Conservation (phyloP, 2,329 filamentous ascomycete species). For the Xylaria sp. region DNA sequence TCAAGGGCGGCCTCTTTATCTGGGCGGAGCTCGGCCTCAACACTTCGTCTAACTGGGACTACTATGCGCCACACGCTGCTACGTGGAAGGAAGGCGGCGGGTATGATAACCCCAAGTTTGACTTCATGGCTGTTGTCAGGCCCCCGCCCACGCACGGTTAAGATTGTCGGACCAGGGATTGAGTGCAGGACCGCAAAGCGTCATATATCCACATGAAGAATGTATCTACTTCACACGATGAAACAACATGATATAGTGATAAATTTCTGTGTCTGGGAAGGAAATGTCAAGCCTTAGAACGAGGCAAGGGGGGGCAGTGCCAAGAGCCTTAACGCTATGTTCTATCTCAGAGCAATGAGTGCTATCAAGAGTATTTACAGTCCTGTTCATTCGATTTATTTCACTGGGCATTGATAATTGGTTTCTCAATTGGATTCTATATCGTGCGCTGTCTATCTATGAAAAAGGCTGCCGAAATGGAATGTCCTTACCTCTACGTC, state of each 20-base stretch:
- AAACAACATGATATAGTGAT: background rate
- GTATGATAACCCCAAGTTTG: slow-evolving; percentile 40
- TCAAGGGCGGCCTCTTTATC: slow-evolving; percentile 36
- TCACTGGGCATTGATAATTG: too few species aligned
- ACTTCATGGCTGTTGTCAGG: slow-evolving; percentile 33
- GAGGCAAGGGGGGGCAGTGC: too few species aligned
- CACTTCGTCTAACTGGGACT: slow-evolving; percentile 39
- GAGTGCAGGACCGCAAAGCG: too few species aligned
- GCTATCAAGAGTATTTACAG: too few species aligned
- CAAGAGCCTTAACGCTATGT: too few species aligned
- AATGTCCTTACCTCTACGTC: too few species aligned
- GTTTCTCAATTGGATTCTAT: too few species aligned
- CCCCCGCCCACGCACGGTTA: slow-evolving; percentile 39
- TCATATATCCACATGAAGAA: background rate
- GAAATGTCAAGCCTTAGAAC: background rate
- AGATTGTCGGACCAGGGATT: too few species aligned
- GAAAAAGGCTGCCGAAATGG: too few species aligned
- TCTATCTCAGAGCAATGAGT: too few species aligned
- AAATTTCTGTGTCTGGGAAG: background rate
- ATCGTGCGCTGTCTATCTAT: too few species aligned
- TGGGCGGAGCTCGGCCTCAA: slow-evolving; percentile 42
- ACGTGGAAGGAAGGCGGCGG: slow-evolving; percentile 42
- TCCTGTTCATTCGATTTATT: too few species aligned
- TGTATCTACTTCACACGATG: background rate
- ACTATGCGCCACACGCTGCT: slow-evolving; percentile 37